Base-by-base conservation (phyloP, 352 stramenopile genomes). In the Globisporangium sylvaticum region DNA sequence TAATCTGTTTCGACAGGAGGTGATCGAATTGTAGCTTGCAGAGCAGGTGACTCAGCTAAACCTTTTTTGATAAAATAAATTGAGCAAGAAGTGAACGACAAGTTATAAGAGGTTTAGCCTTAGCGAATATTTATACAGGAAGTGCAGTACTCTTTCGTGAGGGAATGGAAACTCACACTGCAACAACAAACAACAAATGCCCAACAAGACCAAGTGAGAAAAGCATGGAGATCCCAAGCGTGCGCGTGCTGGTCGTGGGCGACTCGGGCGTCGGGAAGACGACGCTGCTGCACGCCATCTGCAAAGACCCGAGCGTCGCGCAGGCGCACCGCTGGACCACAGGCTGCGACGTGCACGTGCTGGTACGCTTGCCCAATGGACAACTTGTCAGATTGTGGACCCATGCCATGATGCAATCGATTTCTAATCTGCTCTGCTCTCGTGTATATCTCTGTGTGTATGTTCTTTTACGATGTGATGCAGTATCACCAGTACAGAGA, bases 191-290 rank as follows among this genome's bases (percentile, higher is more conserved):
- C 39, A 48, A 18, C 14, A 39, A 39, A 44, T n/a, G 15, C 52
- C 18, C 10, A 24, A 8, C 25, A 39, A 58, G 6, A 27, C 27
- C 8, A 20, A 46, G 39, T 18, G 55, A 25, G 10, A 31, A 95
- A 31, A 95, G 18, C 20, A 50, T 95, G 87, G 87, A 95, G 70
- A 85, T 81, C 4, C 80, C 81, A 9, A 82, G 81, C 44, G 87
- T 89, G 42, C 83, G 88, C 57, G 79, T 96, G 62, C 76, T 93
- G 5, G 88, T 95, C 15, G 79, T 96, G 12, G 88, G 88, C 64
- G 88, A 96, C 71, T 96, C 88, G 3, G 88, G 88, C 55, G 88
- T 95, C 31, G 88, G 88, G 22, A 96, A 96, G 76, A 94, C 85
- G 15, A 73, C 84, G 68, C 72, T 96, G 24, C 70, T 96, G 57